Percentiles rank a stretch among this genome's conserved stretches.
Conservation (phyloP, 768 basidiomycete species). For the Pholiota microspora region DNA sequence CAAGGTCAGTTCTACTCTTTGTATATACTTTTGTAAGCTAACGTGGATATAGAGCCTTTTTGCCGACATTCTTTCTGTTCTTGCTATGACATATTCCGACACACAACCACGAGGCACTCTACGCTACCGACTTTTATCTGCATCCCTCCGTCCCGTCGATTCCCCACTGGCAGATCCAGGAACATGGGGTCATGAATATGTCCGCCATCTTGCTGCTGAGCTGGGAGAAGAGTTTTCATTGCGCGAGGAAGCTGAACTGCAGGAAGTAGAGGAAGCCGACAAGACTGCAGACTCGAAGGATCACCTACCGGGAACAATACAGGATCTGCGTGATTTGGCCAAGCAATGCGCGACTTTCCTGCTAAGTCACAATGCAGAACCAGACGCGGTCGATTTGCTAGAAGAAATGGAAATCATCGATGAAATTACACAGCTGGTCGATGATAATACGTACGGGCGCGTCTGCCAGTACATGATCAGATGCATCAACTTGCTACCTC, state of each 20-base stretch:
- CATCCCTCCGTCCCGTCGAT: conserved; percentile 60
- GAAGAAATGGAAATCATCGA: conserved; percentile 91
- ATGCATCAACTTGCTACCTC: conserved; percentile 86
- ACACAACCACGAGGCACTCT: conserved; percentile 96
- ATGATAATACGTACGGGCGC: conserved; percentile 82
- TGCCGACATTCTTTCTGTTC: conserved; percentile 94
- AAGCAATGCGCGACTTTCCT: conserved; percentile 88
- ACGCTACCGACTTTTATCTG: conserved; percentile 84
- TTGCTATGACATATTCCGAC: conserved; percentile 99
- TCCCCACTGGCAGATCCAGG: conserved; percentile 84
- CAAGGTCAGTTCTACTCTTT: conserved; percentile 47
- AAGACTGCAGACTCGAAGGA: conserved; percentile 27
- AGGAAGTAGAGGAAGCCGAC: conserved; percentile 22
- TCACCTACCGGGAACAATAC: conserved; percentile 56
- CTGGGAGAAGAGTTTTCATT: conserved; percentile 88
- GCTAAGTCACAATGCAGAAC: conserved; percentile 92
- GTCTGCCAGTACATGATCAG: conserved; percentile 97
- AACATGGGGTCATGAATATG: conserved; percentile 99
- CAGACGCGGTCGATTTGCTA: conserved; percentile 94
- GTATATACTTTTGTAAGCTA: conserved; percentile 5
- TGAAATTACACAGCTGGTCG: conserved; percentile 73
- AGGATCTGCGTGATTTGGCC: conserved; percentile 75
- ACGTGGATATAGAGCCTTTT: conserved; percentile 70
- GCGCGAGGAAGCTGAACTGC: conserved; percentile 53
- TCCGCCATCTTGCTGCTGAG: conserved; percentile 94